Evolutionary conservation across 371 early-diverging fungal species (phyloP), one percentile per base, ranked within the genome.

Genomic region (Mortierella sp.): DNA sequence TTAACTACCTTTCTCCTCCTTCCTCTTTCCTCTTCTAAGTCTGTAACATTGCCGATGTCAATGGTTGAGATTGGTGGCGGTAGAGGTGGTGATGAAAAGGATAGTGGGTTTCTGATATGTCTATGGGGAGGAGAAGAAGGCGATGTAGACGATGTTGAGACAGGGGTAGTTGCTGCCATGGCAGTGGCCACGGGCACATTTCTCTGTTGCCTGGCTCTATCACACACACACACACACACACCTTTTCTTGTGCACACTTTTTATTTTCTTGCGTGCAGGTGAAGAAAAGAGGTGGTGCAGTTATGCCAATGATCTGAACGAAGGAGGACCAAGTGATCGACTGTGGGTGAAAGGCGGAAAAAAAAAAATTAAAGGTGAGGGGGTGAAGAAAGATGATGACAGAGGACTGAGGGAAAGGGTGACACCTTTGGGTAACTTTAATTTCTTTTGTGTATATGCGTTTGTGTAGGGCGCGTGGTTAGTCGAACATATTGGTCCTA

Each of bases 121-220:
- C 37, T 16, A 18, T 16, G 60, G 24, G 37, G 51, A 24, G 60
- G 22, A 22, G 69, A 59, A 30, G 69, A 60, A 24, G 78, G 49
- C n/a, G 73, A 55, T 1, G 64, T 61, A 11, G 61, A 54, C 2
- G 69, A 55, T 16, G 11, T 64, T 24, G 59, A 26, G 65, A 68
- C 64, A n/a, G 73, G 47, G 54, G 63, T 43, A 57, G 72, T 63
- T 67, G 72, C 63, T 62, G 71, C 77, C 77, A 77, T 71, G 35
- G 59, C 77, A 66, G 70, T 70, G 67, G 54, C 71, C 71, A 71
- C 68, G 37, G 58, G 35, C 54, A 62, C 77, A 77, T 72, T 66
- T 30, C n/a, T 76, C 60, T 66, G 40, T 12, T 54, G 51, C 22
- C 62, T 52, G 30, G 24, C 43, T 37, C 26, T 60, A 51, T 62